These are phyloP conservation scores for Raffaelea deltoideospora DNA, from an alignment of 2,329 filamentous ascomycete genomes.

Conservation along the genomic window DNA sequence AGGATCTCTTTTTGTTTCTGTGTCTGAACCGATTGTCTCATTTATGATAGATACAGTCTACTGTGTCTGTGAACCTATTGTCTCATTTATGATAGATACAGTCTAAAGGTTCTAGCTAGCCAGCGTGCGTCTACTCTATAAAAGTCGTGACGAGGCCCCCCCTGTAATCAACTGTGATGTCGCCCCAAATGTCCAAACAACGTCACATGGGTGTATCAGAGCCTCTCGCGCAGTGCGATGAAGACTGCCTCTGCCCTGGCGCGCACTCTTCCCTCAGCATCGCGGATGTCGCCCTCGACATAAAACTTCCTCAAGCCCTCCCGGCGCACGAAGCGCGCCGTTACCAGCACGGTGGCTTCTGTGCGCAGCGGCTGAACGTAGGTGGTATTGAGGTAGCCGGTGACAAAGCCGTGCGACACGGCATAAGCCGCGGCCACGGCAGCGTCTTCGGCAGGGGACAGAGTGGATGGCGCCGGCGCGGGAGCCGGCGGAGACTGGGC, in stretches of 20 bases:
- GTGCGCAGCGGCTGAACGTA: slow-evolving; percentile 38
- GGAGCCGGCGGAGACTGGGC: background rate
- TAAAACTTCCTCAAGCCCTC: slow-evolving; percentile 39
- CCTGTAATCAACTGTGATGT: background rate
- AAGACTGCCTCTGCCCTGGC: slow-evolving; percentile 40
- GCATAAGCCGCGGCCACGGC: slow-evolving; percentile 7
- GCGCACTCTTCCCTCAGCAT: slow-evolving; percentile 29
- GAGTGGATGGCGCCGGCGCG: background rate
- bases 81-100: no score
- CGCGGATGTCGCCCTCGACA: slow-evolving; percentile 30
- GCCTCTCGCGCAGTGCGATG: slow-evolving; percentile 6
- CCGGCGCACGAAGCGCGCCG: slow-evolving; percentile 24
- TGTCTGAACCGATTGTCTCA: no score
- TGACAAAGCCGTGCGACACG: slow-evolving; percentile 20
- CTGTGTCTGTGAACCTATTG: no score
- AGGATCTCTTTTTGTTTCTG: no score
- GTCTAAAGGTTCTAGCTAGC: no score
- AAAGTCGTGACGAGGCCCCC: no score
- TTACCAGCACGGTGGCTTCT: slow-evolving; percentile 30
- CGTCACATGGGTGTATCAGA: no score
- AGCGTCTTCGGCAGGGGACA: slow-evolving; percentile 3
- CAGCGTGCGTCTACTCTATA: no score
- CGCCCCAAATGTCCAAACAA: no score
- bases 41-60: no score
- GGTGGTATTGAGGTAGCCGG: slow-evolving; percentile 37